phyloP scores from a whole-genome alignment of 2,329 filamentous ascomycete species.

The Hypoxylon sp. region DNA sequence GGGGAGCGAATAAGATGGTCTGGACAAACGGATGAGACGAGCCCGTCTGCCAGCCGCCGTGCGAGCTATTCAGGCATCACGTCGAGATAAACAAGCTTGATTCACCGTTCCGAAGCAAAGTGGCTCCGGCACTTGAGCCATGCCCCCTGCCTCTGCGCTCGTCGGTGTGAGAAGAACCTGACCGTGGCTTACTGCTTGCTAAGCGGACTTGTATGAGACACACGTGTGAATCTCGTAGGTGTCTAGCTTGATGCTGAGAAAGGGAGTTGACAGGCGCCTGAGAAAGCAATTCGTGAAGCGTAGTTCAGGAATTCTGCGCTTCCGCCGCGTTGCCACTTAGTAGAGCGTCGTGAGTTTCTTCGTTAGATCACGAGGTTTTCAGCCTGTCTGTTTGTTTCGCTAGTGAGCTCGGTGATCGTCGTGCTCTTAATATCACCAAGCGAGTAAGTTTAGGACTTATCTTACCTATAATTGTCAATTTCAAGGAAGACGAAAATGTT shows the following conservation, averaged over 20 bases:
- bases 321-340: constrained; percentile 44
- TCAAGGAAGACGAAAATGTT: constrained; percentile 39
- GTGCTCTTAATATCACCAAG: constrained; percentile 76
- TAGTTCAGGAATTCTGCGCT: too few species aligned
- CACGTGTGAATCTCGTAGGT: constrained; percentile 76
- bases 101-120: too few species aligned
- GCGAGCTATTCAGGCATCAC: too few species aligned
- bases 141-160: too few species aligned
- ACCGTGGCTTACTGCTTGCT: constrained; percentile 67
- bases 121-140: too few species aligned
- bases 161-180: constrained; percentile 65
- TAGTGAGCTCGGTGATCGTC: constrained; percentile 72
- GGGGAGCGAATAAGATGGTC: too few species aligned
- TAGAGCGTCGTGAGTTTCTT: constrained; percentile 51
- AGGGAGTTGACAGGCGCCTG: constrained; percentile 73
- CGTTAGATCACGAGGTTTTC: constrained; percentile 66
- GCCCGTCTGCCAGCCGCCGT: too few species aligned
- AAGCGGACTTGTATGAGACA: constrained; percentile 61
- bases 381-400: constrained; percentile 59
- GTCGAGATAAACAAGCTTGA: too few species aligned
- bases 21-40: too few species aligned
- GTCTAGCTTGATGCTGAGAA: constrained; percentile 70
- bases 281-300: constrained; percentile 68
- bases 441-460: constrained; percentile 72
- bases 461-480: constrained; percentile 62